Base-by-base conservation (phyloP, 2,329 filamentous ascomycete genomes). In the Botrytis cinerea region DNA sequence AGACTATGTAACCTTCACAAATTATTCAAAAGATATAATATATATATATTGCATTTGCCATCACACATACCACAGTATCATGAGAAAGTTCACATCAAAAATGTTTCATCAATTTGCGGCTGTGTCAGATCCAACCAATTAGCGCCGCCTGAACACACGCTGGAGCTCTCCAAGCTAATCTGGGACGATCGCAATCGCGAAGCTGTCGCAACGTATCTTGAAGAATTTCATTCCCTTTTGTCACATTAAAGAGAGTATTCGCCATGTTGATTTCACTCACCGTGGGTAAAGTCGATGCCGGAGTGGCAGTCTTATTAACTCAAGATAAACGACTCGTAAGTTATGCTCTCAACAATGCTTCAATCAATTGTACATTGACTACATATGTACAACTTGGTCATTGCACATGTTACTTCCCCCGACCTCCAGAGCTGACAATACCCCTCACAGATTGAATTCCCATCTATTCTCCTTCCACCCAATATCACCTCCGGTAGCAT, bases 271-370 rank as follows among this genome's bases (percentile, higher is more conserved):
- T 99, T 84, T 98, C 96, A 78, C 88, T 99, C 82, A 98, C 95
- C 69, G 96, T 99, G 84, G 96, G 96, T 87, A 99, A 99, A 86
- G 96, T 99, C 84, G 96, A 99, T 84, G 96, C 96, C 80, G 96
- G 96, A 84, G 95, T 99, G 82, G 97, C 96, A 68, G 96, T 99
- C 75, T 91, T 99, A 72, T 86, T 99, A 81, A 99, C 96, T 66
- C 93, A 97, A 82, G 96, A 99, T 84, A 98, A 98, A 84, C 92
- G 96, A 82, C 88, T 99, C 80, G 95, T 98, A 89, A 81, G 91
- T 70, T 32, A 73, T 69, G 60, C 28, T 68, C 60, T 14, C n/a
- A 28, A 64, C 20, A 32, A 51, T 62, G 51, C n/a, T 63, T 32
- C 57, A 64, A 59, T 59, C 12, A 22, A 35, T 54, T 60, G 38